Evolutionary conservation across 2,329 filamentous ascomycete genomes (phyloP).

Genomic region (Fusarium mundagurra): DNA sequence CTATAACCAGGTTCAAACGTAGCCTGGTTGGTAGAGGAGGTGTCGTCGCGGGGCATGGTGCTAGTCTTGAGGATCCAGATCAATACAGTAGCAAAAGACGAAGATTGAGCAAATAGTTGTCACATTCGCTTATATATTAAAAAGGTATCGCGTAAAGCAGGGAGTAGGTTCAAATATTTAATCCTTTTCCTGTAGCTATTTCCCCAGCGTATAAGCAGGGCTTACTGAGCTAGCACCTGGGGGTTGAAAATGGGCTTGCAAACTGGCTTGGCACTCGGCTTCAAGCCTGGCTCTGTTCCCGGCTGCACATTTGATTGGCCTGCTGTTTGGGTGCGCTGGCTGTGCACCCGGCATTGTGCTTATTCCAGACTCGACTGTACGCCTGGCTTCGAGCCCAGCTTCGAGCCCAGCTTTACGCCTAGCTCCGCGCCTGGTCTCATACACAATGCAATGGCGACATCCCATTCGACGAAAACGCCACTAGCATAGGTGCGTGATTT

Average conservation of each 20-base stretch:
- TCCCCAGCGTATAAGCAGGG: accelerated
- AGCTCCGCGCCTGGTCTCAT: neutral
- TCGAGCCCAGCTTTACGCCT: neutral
- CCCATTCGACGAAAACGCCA: neutral
- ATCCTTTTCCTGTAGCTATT: accelerated
- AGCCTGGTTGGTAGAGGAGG: neutral
- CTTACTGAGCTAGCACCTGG: neutral
- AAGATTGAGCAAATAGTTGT: neutral
- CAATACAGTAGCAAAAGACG: neutral
- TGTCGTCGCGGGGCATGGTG: neutral
- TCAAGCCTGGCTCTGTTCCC: neutral
- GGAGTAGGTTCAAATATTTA: accelerated
- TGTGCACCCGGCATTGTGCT: accelerated
- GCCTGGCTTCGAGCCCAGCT: neutral
- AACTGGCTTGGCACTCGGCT: neutral
- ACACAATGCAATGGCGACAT: neutral
- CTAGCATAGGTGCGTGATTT: too few relatives aligned
- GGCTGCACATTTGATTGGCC: neutral
- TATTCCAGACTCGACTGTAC: neutral
- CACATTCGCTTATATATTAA: neutral
- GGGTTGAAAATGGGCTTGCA: neutral
- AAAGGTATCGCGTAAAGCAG: accelerated
- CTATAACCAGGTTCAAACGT: neutral
- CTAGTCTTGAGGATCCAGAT: neutral
- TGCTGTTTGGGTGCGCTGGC: neutral